These are phyloP conservation scores for Yarrowia sp. DNA, from an alignment of 805 yeast genomes.

Conservation along the genomic window DNA sequence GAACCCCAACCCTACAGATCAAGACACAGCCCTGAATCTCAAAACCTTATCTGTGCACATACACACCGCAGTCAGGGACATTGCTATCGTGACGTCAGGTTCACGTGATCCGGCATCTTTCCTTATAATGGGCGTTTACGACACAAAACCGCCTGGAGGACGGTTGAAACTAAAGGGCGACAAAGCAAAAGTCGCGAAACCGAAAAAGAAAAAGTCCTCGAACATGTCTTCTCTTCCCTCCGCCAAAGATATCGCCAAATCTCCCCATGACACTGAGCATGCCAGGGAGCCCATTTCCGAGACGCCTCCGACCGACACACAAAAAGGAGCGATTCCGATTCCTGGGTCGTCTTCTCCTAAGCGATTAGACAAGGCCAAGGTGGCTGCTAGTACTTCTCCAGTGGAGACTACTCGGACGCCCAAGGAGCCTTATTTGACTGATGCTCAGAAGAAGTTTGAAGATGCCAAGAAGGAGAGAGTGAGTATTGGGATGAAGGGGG, in stretches of 20 bases:
- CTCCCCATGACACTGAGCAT: constrained; percentile 27
- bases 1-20: no score
- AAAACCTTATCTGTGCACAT: no score
- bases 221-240: constrained; percentile 27
- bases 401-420: constrained; percentile 14
- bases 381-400: constrained; percentile 6
- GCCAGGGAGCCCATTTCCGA: constrained; percentile 22
- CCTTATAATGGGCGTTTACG: constrained; percentile 30
- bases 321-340: background rate
- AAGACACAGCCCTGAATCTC: no score
- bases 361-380: background rate
- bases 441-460: constrained; percentile 44
- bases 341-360: background rate
- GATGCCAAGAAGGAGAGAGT: constrained; percentile 44
- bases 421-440: constrained; percentile 40
- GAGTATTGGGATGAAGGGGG: constrained; percentile 8
- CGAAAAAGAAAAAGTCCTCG: constrained; percentile 1
- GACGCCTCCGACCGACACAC: background rate
- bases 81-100: constrained; percentile 27
- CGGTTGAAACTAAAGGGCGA: constrained; percentile 23
- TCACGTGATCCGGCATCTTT: constrained; percentile 6
- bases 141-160: constrained; percentile 1
- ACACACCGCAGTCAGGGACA: background rate
- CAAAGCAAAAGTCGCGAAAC: constrained; percentile 6
- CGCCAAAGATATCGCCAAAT: constrained; percentile 38